A percentile compares a stretch with the other conserved stretches of the same genome.
phyloP scores from a whole-genome alignment of 2,329 filamentous ascomycete species.

The Escovopsis weberi region DNA sequence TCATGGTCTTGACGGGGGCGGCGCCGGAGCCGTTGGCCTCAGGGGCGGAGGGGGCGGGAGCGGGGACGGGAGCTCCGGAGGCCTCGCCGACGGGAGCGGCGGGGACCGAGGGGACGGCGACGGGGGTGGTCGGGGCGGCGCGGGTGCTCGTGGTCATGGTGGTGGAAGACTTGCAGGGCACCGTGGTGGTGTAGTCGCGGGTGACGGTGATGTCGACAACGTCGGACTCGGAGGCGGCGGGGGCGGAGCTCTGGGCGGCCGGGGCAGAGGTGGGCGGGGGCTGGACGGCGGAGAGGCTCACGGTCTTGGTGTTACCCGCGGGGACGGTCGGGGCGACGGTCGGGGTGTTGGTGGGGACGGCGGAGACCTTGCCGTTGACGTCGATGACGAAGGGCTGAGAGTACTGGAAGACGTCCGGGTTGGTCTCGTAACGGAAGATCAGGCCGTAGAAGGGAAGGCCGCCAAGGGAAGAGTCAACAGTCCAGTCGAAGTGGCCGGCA shows the following conservation, averaged over 20 bases:
- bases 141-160: slow-evolving; percentile 9
- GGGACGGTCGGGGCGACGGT: slow-evolving; percentile 16
- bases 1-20: slow-evolving; percentile 8
- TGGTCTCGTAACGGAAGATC: slow-evolving; percentile 33
- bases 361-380: slow-evolving; percentile 10
- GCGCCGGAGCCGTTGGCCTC: slow-evolving; percentile 11
- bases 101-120: slow-evolving; percentile 10
- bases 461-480: slow-evolving; percentile 30
- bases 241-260: slow-evolving; percentile 11
- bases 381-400: slow-evolving; percentile 45
- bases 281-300: slow-evolving; percentile 13
- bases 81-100: slow-evolving; percentile 9
- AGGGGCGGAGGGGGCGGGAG: slow-evolving; percentile 7
- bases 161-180: slow-evolving; percentile 14
- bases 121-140: slow-evolving; percentile 7
- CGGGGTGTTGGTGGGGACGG: slow-evolving; percentile 10
- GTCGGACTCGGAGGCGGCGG: slow-evolving; percentile 7
- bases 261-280: slow-evolving; percentile 6
- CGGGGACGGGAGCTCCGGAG: slow-evolving; percentile 9
- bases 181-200: slow-evolving; percentile 10
- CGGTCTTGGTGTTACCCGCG: slow-evolving; percentile 15
- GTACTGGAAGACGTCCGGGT: slow-evolving; percentile 42
- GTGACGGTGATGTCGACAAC: slow-evolving; percentile 9
- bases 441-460: slow-evolving; percentile 40
- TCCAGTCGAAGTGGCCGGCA: slow-evolving; percentile 33